Evolutionary conservation across 257 asterid genomes (phyloP), one percentile per base, ranked within the genome.

Genomic region (Voacanga thouarsii): DNA sequence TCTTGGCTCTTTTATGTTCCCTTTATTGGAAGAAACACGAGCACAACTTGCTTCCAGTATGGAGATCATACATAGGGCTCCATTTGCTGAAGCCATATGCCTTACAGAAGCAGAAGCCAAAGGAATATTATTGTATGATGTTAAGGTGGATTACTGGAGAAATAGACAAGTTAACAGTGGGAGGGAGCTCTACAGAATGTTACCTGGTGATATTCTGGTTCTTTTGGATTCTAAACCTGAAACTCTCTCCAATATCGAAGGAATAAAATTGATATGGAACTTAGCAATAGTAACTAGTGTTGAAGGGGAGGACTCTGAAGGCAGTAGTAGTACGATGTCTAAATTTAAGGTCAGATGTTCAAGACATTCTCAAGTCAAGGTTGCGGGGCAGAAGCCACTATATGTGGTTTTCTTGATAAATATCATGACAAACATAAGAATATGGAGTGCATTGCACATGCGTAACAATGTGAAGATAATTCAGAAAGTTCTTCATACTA

Each of bases 11-110:
- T 91, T 66, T 39, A 43, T 45, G 12, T 83, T 7, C 71, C 90
- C 92, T 1, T 75, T 91, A 49, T 45, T 88, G 76, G 96, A 91
- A 84, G 96, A 91, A 82, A 85, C 89, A 0, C 88, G 91, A 5
- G 83, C 89, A 0, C 80, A 75, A 28, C 80, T 91, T 43, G 87
- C 87, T 18, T 76, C 91, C 6, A 81, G 87, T 24, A 23, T 87
- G 83, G 87, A 89, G 69, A 53, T 76, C 14, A 49, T 84, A 5
- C 9, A 79, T 21, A 74, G 75, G 21, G 89, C 91, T 12, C 96
- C 94, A 2, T 87, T 77, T 75, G 89, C 90, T 21, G 87, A 87
- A 76, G 82, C 83, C 12, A 7, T 51, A 28, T 30, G 16, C 24
- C 16, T 73, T 15, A 11, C 53, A 3, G 77, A 75, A 59, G 44